Percentiles rank a stretch among this genome's conserved stretches.
Evolutionary conservation across 164 flowering plant species (phyloP).

Genomic region (Annona cherimola): DNA sequence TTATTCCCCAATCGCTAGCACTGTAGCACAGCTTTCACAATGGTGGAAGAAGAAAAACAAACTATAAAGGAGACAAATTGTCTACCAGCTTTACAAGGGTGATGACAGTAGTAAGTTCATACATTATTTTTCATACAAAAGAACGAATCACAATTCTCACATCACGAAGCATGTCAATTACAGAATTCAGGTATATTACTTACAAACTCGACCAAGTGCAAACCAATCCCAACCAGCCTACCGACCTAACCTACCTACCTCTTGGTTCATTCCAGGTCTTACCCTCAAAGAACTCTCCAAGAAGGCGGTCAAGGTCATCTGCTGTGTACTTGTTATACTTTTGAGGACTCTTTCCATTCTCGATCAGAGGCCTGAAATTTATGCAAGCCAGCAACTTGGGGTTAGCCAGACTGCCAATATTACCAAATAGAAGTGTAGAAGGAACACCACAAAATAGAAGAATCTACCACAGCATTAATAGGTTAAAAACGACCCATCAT

Average conservation of each 20-base stretch:
- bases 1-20: too few species aligned
- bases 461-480: too few species aligned
- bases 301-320: conserved; percentile 86
- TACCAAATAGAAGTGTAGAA: too few species aligned
- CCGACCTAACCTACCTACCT: conserved; percentile 33
- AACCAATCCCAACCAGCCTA: conserved; percentile 14
- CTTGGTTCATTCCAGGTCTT: conserved; percentile 71
- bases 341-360: conserved; percentile 75
- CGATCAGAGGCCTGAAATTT: conserved; percentile 58
- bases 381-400: conserved; percentile 1
- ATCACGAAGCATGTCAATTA: neutral
- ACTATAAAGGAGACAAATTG: neutral
- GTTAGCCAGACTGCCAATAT: too few species aligned
- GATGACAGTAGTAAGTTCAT: neutral
- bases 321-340: conserved; percentile 74
- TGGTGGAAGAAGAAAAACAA: neutral
- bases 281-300: conserved; percentile 88
- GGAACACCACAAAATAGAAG: too few species aligned
- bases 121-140: neutral
- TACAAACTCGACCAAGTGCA: neutral
- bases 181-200: neutral
- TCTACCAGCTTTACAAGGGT: neutral
- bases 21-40: neutral
- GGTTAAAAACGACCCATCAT: neutral
- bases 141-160: neutral